Evolutionary conservation across 169 alveolate species (phyloP).

Genomic region (Plasmodium ovale): DNA sequence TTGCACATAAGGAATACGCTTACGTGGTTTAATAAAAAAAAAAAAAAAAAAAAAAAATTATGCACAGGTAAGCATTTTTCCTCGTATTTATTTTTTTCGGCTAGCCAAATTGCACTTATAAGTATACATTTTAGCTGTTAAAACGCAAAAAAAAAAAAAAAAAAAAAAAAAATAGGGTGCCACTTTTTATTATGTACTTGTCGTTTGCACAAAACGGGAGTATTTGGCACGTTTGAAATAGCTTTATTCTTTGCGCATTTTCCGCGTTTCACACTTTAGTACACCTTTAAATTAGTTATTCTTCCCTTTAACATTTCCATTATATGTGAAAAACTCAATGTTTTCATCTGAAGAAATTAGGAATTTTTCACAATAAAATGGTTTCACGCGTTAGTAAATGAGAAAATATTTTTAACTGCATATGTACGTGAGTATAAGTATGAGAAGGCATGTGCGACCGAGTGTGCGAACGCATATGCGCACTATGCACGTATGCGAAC

Average conservation of each 20-base stretch:
- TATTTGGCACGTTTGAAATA: too few species aligned
- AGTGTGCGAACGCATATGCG: too few species aligned
- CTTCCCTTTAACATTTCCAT: slow-evolving; percentile 55
- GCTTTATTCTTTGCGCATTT: background rate
- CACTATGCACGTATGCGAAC: background rate
- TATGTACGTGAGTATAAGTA: background rate
- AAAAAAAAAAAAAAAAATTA: too few species aligned
- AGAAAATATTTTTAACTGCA: background rate
- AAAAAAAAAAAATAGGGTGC: too few species aligned
- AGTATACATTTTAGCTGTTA: background rate
- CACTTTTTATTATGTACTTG: too few species aligned
- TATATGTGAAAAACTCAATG: slow-evolving; percentile 62
- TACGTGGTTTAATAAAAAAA: too few species aligned
- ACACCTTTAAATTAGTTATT: slow-evolving; percentile 6
- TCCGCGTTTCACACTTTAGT: background rate
- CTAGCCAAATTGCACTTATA: background rate
- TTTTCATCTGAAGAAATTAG: slow-evolving; percentile 42
- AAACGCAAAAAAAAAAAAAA: too few species aligned
- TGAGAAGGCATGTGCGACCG: too few species aligned
- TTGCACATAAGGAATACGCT: too few species aligned
- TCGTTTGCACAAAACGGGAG: too few species aligned
- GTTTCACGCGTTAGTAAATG: background rate
- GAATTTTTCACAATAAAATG: background rate
- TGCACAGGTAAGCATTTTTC: too few species aligned
- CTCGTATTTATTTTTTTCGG: background rate